Evolutionary conservation across 345 rosid genomes (phyloP).

Genomic region (Eucalyptus melliodora): DNA sequence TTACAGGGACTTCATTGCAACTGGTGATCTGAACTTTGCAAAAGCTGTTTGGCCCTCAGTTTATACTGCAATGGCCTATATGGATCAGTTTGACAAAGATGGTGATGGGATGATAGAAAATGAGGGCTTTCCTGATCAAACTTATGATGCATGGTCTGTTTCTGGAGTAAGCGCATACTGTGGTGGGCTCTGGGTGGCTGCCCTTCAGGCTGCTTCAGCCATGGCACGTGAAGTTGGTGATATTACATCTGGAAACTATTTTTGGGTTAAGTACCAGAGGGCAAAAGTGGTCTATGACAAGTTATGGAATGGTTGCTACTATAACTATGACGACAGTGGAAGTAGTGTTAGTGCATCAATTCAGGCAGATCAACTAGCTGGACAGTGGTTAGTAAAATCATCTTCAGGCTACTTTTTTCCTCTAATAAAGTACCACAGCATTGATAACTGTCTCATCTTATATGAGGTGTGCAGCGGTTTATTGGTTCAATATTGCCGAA

Average conservation of each 20-base stretch:
- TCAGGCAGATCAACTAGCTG: slow-evolving; percentile 96
- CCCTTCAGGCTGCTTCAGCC: slow-evolving; percentile 92
- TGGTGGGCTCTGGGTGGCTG: slow-evolving; percentile 95
- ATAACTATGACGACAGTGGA: slow-evolving; percentile 63
- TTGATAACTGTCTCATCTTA: neutral
- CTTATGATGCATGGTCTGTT: slow-evolving; percentile 92
- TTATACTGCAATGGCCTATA: slow-evolving; percentile 82
- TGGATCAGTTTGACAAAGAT: slow-evolving; percentile 89
- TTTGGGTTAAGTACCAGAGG: slow-evolving; percentile 73
- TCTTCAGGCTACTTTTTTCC: neutral
- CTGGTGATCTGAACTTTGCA: slow-evolving; percentile 76
- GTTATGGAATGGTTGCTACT: slow-evolving; percentile 92
- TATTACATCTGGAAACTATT: slow-evolving; percentile 49
- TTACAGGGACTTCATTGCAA: slow-evolving; percentile 78
- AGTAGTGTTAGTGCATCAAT: slow-evolving; percentile 59
- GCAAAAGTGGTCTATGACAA: slow-evolving; percentile 64
- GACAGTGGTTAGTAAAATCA: slow-evolving; percentile 52
- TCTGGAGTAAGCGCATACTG: slow-evolving; percentile 79
- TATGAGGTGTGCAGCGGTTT: neutral
- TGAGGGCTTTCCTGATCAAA: slow-evolving; percentile 95
- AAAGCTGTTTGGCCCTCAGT: slow-evolving; percentile 86
- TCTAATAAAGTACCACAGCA: neutral
- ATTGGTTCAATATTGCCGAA: neutral
- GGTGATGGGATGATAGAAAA: slow-evolving; percentile 97
- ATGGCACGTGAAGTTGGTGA: slow-evolving; percentile 74